Conservation (phyloP, 2,329 filamentous ascomycete species). For the Penicillium verrucosum region DNA sequence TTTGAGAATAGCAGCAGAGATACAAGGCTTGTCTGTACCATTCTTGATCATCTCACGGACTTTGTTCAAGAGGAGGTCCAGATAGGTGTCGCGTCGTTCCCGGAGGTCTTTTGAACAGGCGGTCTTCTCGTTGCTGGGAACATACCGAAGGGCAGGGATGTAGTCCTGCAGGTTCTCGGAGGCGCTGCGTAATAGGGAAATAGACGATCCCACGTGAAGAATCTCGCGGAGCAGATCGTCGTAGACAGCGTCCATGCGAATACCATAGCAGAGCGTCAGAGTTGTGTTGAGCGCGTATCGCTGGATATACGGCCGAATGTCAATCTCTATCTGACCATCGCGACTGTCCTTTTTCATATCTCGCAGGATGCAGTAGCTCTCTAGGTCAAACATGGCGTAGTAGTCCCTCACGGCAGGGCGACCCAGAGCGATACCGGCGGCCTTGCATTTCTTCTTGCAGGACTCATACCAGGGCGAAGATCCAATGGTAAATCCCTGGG, state of each 20-base stretch:
- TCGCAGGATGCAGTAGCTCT: conserved; percentile 64
- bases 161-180: conserved; percentile 78
- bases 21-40: conserved; percentile 62
- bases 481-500: conserved; percentile 73
- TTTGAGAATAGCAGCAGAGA: conserved; percentile 64
- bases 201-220: conserved; percentile 65
- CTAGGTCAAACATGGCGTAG: conserved; percentile 72
- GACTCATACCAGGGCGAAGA: conserved; percentile 75
- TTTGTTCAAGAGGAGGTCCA: conserved; percentile 53
- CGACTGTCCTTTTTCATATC: conserved; percentile 62
- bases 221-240: conserved; percentile 67
- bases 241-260: conserved; percentile 65
- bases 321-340: conserved; percentile 58
- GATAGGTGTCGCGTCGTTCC: conserved; percentile 61
- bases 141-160: conserved; percentile 62
- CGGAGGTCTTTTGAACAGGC: conserved; percentile 60
- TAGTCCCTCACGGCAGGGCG: conserved; percentile 68
- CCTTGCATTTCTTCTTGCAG: conserved; percentile 68
- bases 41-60: conserved; percentile 56
- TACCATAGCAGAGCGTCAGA: conserved; percentile 71
- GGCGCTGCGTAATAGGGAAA: conserved; percentile 67
- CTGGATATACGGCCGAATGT: conserved; percentile 66
- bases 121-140: conserved; percentile 54
- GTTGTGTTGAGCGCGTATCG: conserved; percentile 70
- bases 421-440: conserved; percentile 69